These are phyloP conservation scores for Xylaria scruposa DNA, from an alignment of 495 filamentous ascomycete species.

Conservation along the genomic window DNA sequence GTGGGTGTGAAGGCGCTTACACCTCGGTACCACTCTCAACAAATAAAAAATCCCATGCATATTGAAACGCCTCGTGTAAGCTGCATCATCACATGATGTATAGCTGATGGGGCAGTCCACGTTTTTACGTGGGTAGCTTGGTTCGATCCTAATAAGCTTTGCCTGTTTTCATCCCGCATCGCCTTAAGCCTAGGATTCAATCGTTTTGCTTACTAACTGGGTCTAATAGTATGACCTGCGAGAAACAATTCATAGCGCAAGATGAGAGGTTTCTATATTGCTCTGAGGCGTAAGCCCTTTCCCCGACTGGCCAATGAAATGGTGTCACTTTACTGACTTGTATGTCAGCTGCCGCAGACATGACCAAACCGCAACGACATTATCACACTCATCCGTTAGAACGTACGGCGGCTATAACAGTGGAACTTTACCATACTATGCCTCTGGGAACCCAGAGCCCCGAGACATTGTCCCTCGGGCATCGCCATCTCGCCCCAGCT, in stretches of 20 bases:
- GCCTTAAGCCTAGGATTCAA: slow-evolving; percentile 30
- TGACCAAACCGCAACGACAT: slow-evolving; percentile 46
- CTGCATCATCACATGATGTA: slow-evolving; percentile 55
- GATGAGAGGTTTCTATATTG: slow-evolving; percentile 56
- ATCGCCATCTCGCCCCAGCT: slow-evolving; percentile 55
- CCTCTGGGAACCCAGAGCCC: slow-evolving; percentile 47
- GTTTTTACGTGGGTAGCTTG: slow-evolving; percentile 31
- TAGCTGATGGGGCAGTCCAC: slow-evolving; percentile 41
- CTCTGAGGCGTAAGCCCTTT: slow-evolving; percentile 53
- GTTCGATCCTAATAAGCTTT: slow-evolving; percentile 14
- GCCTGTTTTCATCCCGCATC: slow-evolving; percentile 48
- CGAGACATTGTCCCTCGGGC: slow-evolving; percentile 60
- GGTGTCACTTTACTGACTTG: slow-evolving; percentile 27
- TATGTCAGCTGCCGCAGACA: slow-evolving; percentile 50
- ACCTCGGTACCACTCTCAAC: not conserved
- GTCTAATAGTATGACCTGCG: slow-evolving; percentile 56
- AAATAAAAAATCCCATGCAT: slow-evolving; percentile 35
- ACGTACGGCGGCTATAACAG: slow-evolving; percentile 35
- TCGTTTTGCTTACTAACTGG: slow-evolving; percentile 31
- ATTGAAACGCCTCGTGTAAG: slow-evolving; percentile 40
- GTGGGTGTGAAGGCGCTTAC: slow-evolving; percentile 6
- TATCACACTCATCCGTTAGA: slow-evolving; percentile 37
- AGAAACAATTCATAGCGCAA: slow-evolving; percentile 55
- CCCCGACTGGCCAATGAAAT: slow-evolving; percentile 34
- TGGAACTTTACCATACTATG: slow-evolving; percentile 44